A percentile compares a stretch with the other conserved stretches of the same genome.
These are phyloP conservation scores for Chrysoporthe deuterocubensis DNA, from an alignment of 2,329 filamentous ascomycete genomes.

Conservation along the genomic window DNA sequence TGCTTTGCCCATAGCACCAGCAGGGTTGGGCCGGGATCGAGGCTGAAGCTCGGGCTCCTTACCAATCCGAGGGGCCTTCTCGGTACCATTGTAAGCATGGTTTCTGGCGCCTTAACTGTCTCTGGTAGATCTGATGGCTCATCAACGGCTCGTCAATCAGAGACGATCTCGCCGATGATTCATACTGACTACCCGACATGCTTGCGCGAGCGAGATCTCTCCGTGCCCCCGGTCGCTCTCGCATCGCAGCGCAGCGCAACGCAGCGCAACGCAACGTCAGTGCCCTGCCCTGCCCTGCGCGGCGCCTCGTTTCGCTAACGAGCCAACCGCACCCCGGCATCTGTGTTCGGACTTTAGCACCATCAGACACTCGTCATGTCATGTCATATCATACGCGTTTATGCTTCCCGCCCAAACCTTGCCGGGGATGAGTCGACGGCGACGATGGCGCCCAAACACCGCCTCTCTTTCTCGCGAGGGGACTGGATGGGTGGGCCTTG, in stretches of 20 bases:
- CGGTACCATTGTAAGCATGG: constrained; percentile 1
- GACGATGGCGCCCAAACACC: not conserved
- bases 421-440: constrained; percentile 17
- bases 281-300: not conserved
- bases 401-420: not conserved
- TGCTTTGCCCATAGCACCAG: not conserved
- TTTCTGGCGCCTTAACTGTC: not conserved
- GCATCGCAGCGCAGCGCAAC: not conserved
- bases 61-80: constrained; percentile 16
- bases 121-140: not conserved
- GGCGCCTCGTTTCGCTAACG: not conserved
- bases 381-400: constrained; percentile 7
- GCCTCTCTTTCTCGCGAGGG: no score
- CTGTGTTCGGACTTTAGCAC: not conserved
- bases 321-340: not conserved
- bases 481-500: not conserved
- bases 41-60: constrained; percentile 5
- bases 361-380: constrained; percentile 5
- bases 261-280: no score
- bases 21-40: not conserved
- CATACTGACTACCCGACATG: not conserved
- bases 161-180: constrained; percentile 16
- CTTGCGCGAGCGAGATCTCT: constrained; percentile 6
- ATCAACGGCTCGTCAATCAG: constrained; percentile 1
- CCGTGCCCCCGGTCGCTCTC: constrained; percentile 9